Base-by-base conservation (phyloP, 257 asterid species). In the Petunia axillaris region DNA sequence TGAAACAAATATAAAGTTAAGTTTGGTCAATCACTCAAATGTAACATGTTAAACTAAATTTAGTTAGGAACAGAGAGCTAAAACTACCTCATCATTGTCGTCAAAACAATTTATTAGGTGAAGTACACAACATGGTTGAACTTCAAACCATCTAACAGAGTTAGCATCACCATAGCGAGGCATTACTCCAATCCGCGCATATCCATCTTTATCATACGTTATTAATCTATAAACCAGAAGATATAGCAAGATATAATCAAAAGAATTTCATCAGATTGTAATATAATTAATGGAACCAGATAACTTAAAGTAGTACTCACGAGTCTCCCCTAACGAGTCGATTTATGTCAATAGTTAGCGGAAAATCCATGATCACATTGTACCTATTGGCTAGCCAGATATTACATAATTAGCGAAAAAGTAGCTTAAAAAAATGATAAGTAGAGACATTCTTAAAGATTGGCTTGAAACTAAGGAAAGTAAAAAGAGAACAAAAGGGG, bases 61-160 rank as follows among this genome's bases (percentile, higher is more conserved):
- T 25, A 25, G 25, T 25, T 25, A 25, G 25, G 25, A 25, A 25
- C 25, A 25, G 25, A 73, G 11, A 25, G 25, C 25, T 25, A 25
- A 25, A 25, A 25, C 25, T 79, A 92, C 97, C 86, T 91, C 92
- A 75, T 88, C 84, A 8, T 55, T 92, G 36, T 87, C 79, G 78
- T 93, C 96, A 50, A 85, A 90, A 64, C 92, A 91, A 68, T 93
- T 93, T 80, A 93, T n/a, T 13, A 93, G 80, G 83, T 93, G 96
- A 79, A 90, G 90, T 16, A 80, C 85, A 48, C 89, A 67, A 70
- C 91, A 37, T 67, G 96, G 87, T 80, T 93, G 88, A 4, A 91
- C 93, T 38, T 84, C 83, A 80, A 93, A 93, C 97, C 94, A 93
- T 41, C 46, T 73, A 40, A 93, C 44, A 6, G 96, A 91, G 78